Percentiles rank a stretch among this genome's conserved stretches.
Conservation (phyloP, 352 stramenopile genomes). For the Phytopythium ostracodes region DNA sequence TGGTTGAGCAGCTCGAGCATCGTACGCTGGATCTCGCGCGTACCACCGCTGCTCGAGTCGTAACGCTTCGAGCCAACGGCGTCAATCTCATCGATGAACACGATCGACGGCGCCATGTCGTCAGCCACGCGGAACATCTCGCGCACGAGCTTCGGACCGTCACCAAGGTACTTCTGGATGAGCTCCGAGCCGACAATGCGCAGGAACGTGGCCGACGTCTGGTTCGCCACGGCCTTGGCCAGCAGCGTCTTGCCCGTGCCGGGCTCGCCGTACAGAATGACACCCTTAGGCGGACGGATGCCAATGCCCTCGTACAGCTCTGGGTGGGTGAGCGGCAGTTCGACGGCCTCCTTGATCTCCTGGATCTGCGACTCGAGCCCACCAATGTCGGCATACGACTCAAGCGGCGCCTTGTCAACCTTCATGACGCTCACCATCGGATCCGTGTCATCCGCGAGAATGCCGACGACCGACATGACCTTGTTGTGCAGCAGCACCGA, state of each 20-base stretch:
- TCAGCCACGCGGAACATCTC: conserved; percentile 99
- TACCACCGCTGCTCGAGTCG: conserved; percentile 97
- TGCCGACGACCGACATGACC: conserved; percentile 99
- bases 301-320: conserved; percentile 99
- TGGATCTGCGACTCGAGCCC: conserved; percentile 98
- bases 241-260: conserved; percentile 99
- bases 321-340: conserved; percentile 98
- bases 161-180: conserved; percentile 99
- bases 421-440: conserved; percentile 99
- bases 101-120: conserved; percentile 98
- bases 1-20: conserved; percentile 99
- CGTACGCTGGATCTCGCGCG: conserved; percentile 99
- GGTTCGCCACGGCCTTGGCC: conserved; percentile 99
- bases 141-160: conserved; percentile 99
- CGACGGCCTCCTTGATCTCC: conserved; percentile 94
- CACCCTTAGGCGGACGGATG: conserved; percentile 98
- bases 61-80: conserved; percentile 99
- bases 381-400: conserved; percentile 99
- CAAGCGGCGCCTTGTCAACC: conserved; percentile 98
- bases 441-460: conserved; percentile 98
- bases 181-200: conserved; percentile 98
- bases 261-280: conserved; percentile 99
- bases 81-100: conserved; percentile 99
- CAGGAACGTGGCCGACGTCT: conserved; percentile 99
- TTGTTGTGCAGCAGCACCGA: conserved; percentile 99